A percentile compares a stretch with the other conserved stretches of the same genome.
Conservation (phyloP, 2,329 filamentous ascomycete genomes). For the Fusarium denticulatum region DNA sequence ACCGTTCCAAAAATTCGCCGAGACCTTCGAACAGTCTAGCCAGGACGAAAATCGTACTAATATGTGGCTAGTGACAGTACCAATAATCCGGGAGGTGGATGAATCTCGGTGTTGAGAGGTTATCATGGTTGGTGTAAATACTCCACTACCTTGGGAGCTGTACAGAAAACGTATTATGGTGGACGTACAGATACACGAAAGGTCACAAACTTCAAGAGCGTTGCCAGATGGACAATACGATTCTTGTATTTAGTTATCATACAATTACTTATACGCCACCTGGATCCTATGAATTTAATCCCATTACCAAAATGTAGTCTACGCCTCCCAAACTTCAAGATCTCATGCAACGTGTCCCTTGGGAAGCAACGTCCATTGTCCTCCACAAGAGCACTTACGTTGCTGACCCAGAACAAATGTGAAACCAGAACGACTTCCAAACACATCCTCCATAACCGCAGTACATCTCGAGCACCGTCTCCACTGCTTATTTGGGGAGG, state of each 20-base stretch:
- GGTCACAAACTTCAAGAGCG: not conserved
- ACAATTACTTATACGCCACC: not conserved
- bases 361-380: slow-evolving; percentile 60
- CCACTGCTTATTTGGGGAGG: slow-evolving; percentile 45
- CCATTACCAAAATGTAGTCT: not conserved
- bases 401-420: slow-evolving; percentile 65
- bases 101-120: not conserved
- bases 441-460: slow-evolving; percentile 71
- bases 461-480: slow-evolving; percentile 65
- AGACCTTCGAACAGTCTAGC: not conserved
- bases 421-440: slow-evolving; percentile 58
- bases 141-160: not conserved
- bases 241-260: not conserved
- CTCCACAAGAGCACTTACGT: slow-evolving; percentile 65
- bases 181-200: not conserved
- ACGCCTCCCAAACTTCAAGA: not conserved
- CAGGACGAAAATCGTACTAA: not conserved
- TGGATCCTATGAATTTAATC: not conserved
- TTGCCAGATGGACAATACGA: not conserved
- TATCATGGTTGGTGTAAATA: not conserved
- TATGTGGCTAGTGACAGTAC: not conserved
- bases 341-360: slow-evolving; percentile 41
- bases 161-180: not conserved
- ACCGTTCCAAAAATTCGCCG: not conserved
- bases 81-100: not conserved